phyloP scores from a whole-genome alignment of 2,329 filamentous ascomycete species.

The Rhytidhysteron rufulum region DNA sequence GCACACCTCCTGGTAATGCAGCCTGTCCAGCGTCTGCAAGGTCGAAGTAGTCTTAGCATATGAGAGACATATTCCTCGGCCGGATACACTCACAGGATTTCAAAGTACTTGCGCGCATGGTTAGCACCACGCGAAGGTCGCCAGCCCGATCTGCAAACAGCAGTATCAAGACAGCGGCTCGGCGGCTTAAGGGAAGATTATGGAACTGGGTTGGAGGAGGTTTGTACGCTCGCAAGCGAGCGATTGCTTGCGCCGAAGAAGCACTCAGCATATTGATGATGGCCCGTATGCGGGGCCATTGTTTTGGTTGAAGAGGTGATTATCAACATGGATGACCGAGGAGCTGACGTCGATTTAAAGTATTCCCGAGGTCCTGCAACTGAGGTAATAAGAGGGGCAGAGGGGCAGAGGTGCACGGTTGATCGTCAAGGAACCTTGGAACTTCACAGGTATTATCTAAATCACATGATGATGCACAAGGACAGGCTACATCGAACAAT shows the following conservation, averaged over 20 bases:
- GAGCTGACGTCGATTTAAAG: no score
- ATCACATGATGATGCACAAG: no score
- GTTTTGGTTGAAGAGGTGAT: no score
- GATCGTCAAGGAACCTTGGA: no score
- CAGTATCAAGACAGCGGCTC: constrained; percentile 83
- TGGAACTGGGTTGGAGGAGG: constrained; percentile 57
- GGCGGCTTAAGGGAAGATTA: constrained; percentile 56
- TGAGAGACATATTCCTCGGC: neutral
- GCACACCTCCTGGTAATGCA: constrained; percentile 74
- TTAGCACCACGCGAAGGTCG: constrained; percentile 66
- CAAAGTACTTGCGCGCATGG: constrained; percentile 57
- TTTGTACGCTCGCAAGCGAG: constrained; percentile 53
- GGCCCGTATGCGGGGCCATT: no score
- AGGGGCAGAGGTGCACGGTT: no score
- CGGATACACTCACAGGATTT: constrained; percentile 48
- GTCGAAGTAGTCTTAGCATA: neutral
- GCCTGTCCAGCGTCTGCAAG: constrained; percentile 69
- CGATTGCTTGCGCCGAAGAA: constrained; percentile 53
- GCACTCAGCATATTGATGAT: no score
- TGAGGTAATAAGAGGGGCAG: no score
- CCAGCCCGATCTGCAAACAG: constrained; percentile 81
- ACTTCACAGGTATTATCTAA: no score
- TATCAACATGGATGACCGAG: no score
- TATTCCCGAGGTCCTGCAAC: no score
- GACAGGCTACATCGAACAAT: no score